Evolutionary conservation across 2,329 filamentous ascomycete species (phyloP).

Genomic region (Colletotrichum sp.): DNA sequence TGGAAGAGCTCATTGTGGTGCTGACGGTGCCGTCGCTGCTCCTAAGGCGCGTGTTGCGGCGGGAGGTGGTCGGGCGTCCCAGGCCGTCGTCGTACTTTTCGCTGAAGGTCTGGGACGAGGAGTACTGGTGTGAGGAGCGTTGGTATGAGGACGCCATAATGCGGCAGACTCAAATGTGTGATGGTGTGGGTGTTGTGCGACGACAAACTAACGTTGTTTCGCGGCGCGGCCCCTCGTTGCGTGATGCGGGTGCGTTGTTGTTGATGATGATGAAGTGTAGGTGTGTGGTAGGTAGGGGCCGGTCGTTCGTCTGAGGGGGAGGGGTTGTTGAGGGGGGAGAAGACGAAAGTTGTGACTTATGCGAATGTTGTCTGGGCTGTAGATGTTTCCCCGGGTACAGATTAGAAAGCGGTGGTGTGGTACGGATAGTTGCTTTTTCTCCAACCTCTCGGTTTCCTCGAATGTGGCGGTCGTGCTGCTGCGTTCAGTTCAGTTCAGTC

Average conservation of each 20-base stretch:
- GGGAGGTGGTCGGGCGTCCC: conserved; percentile 26
- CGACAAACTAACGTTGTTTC: not conserved
- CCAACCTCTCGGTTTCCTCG: not conserved
- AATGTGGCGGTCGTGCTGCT: not conserved
- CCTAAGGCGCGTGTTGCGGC: conserved; percentile 60
- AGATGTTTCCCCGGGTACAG: not conserved
- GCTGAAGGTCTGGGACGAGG: conserved; percentile 38
- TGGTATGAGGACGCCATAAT: conserved; percentile 57
- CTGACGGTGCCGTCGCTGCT: conserved; percentile 91
- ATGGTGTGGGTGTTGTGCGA: not conserved
- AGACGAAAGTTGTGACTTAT: conserved; percentile 11
- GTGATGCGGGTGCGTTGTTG: not conserved
- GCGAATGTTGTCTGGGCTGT: conserved; percentile 9
- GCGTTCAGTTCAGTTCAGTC: conserved; percentile 4
- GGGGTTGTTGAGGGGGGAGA: conserved; percentile 7
- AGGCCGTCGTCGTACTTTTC: conserved; percentile 44
- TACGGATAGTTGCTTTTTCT: not conserved
- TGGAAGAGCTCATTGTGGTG: conserved; percentile 79
- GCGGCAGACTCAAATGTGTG: not conserved
- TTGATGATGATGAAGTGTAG: not conserved
- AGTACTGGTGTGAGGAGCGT: conserved; percentile 54
- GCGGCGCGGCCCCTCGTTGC: conserved; percentile 3
- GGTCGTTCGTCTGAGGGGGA: not conserved
- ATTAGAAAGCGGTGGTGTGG: not conserved
- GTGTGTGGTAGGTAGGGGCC: not conserved